Evolutionary conservation across 345 rosid genomes (phyloP).

Genomic region (Salix purpurea): DNA sequence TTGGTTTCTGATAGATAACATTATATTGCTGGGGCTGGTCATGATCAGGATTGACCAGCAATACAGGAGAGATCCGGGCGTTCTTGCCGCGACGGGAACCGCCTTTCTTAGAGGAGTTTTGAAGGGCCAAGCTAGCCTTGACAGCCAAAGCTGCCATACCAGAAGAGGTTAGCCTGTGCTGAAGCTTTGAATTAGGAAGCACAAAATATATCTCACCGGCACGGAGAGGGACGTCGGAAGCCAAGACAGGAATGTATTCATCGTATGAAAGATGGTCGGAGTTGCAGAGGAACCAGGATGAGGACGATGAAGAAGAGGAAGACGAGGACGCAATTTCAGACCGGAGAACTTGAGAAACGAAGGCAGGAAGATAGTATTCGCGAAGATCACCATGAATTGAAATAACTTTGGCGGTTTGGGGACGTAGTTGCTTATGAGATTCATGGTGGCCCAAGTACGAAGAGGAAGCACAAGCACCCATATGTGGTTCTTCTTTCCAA

Average conservation of each 20-base stretch:
- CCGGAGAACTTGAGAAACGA: conserved; percentile 50
- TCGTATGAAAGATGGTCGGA: conserved; percentile 62
- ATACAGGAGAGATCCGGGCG: conserved; percentile 55
- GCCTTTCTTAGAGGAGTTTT: conserved; percentile 29
- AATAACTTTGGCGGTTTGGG: conserved; percentile 53
- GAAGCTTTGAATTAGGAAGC: conserved; percentile 66
- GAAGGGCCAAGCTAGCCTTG: conserved; percentile 75
- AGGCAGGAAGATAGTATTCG: conserved; percentile 49
- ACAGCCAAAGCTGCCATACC: conserved; percentile 97
- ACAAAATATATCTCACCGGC: conserved; percentile 64
- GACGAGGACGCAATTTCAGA: conserved; percentile 30
- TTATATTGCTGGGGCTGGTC: background rate
- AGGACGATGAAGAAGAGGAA: conserved; percentile 28
- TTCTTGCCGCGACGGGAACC: conserved; percentile 33
- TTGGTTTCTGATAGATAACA: background rate
- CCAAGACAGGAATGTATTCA: conserved; percentile 51
- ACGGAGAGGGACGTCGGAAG: conserved; percentile 30
- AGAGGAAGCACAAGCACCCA: conserved; percentile 63
- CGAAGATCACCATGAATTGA: conserved; percentile 60
- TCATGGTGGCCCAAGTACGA: background rate
- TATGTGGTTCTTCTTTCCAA: background rate
- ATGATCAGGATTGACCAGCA: conserved; percentile 1
- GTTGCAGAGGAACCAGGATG: conserved; percentile 49
- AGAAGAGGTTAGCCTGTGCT: conserved; percentile 49
- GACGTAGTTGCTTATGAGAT: background rate